These are phyloP conservation scores for Herpetospermum pedunculosum DNA, from an alignment of 306 rosid species.

Conservation along the genomic window DNA sequence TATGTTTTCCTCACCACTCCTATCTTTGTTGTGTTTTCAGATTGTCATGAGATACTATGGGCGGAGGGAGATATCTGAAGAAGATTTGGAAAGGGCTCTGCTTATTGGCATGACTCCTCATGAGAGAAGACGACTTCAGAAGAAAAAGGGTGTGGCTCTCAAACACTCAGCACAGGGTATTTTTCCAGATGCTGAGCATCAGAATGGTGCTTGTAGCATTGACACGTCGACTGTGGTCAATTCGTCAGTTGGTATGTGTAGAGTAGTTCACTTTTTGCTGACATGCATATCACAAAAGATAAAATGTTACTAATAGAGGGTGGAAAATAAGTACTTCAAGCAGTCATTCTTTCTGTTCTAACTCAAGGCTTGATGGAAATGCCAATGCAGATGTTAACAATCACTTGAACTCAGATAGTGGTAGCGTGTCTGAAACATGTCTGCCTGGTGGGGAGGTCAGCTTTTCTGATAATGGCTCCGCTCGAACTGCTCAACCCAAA, in stretches of 20 bases:
- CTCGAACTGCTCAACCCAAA: slow-evolving; percentile 22
- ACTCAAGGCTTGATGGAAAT: slow-evolving; percentile 24
- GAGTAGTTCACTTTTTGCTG: neutral
- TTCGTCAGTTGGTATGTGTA: slow-evolving; percentile 10
- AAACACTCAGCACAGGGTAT: slow-evolving; percentile 24
- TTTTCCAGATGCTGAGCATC: slow-evolving; percentile 22
- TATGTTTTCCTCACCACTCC: slow-evolving; percentile 7
- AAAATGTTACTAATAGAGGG: neutral
- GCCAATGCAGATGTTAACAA: slow-evolving; percentile 13
- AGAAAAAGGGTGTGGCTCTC: slow-evolving; percentile 52
- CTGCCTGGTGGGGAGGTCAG: slow-evolving; percentile 23
- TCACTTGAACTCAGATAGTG: slow-evolving; percentile 14
- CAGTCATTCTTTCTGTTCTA: slow-evolving; percentile 21
- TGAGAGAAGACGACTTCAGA: slow-evolving; percentile 60
- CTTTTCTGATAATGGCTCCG: slow-evolving; percentile 8
- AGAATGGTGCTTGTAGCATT: slow-evolving; percentile 18
- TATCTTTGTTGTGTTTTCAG: slow-evolving; percentile 28
- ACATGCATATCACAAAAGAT: neutral
- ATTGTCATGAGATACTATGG: slow-evolving; percentile 70
- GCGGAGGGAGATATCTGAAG: slow-evolving; percentile 71
- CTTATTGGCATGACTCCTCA: slow-evolving; percentile 83
- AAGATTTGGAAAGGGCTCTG: slow-evolving; percentile 72
- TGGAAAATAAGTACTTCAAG: slow-evolving; percentile 7
- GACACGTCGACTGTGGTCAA: slow-evolving; percentile 15
- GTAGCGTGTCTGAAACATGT: slow-evolving; percentile 14